Conservation (phyloP, 2,329 filamentous ascomycete genomes). For the Colletotrichum destructivum region DNA sequence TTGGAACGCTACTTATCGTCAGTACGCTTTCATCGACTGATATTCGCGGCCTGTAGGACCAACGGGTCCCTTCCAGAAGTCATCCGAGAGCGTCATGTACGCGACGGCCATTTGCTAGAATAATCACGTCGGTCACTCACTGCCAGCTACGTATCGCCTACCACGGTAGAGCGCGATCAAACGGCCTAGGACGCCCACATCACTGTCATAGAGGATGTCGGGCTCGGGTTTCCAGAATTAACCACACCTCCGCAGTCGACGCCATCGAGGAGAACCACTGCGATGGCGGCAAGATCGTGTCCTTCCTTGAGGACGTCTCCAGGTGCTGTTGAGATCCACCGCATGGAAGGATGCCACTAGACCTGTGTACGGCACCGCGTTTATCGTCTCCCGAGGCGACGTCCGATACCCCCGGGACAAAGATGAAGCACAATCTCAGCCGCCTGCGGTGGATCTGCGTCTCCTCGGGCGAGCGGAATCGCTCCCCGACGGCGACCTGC, state of each 20-base stretch:
- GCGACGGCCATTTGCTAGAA: slow-evolving; percentile 88
- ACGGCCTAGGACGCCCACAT: slow-evolving; percentile 91
- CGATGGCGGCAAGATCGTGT: slow-evolving; percentile 86
- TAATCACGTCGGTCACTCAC: slow-evolving; percentile 95
- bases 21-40: not conserved
- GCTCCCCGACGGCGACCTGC: slow-evolving; percentile 81
- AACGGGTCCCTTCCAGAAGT: slow-evolving; percentile 81
- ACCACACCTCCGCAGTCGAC: slow-evolving; percentile 86
- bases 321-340: slow-evolving; percentile 76
- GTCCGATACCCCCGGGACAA: slow-evolving; percentile 74
- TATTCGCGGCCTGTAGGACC: slow-evolving; percentile 81
- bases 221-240: slow-evolving; percentile 69
- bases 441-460: slow-evolving; percentile 82
- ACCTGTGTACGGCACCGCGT: slow-evolving; percentile 79
- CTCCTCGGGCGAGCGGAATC: slow-evolving; percentile 77
- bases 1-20: slow-evolving; percentile 64
- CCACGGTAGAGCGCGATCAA: slow-evolving; percentile 90
- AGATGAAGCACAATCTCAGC: slow-evolving; percentile 78
- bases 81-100: slow-evolving; percentile 80
- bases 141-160: slow-evolving; percentile 89
- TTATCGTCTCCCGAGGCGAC: slow-evolving; percentile 81
- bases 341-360: slow-evolving; percentile 90
- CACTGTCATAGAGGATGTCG: slow-evolving; percentile 98
- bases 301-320: slow-evolving; percentile 83
- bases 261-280: slow-evolving; percentile 91